These are phyloP conservation scores for Leptoxyphium fumago DNA, from an alignment of 2,329 filamentous ascomycete genomes.

Conservation along the genomic window DNA sequence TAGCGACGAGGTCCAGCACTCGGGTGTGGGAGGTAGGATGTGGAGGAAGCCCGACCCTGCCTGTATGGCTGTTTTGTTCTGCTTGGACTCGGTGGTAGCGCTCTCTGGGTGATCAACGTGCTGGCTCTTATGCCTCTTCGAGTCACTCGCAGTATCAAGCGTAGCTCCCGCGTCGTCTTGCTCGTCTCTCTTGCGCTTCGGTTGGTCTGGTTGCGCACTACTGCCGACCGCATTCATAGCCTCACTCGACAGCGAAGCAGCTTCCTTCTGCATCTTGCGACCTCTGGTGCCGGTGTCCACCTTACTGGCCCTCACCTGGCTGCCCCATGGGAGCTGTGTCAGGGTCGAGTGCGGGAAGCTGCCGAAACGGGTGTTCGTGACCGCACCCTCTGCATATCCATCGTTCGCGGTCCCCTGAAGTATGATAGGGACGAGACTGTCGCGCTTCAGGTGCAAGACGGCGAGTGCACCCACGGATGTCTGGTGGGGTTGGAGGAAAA, in stretches of 20 bases:
- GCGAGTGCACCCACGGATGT: conserved; percentile 56
- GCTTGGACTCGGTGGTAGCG: conserved; percentile 17
- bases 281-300: conserved; percentile 88
- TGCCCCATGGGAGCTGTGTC: conserved; percentile 71
- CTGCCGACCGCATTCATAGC: conserved; percentile 8
- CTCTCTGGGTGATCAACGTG: conserved; percentile 17
- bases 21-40: conserved; percentile 62
- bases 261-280: conserved; percentile 39
- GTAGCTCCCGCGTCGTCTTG: conserved; percentile 11
- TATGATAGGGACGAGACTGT: conserved; percentile 65
- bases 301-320: conserved; percentile 74
- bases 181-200: conserved; percentile 31
- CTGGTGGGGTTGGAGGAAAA: conserved; percentile 53
- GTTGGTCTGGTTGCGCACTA: not conserved
- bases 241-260: not conserved
- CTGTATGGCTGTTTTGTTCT: conserved; percentile 23
- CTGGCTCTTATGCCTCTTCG: conserved; percentile 22
- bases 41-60: conserved; percentile 58
- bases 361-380: conserved; percentile 82
- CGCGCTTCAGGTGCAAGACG: conserved; percentile 76
- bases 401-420: conserved; percentile 26
- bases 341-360: conserved; percentile 45
- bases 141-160: conserved; percentile 6
- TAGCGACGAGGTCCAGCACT: conserved; percentile 66
- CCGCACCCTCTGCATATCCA: conserved; percentile 28